Evolutionary conservation across 2,329 filamentous ascomycete genomes (phyloP).

Genomic region (Thielaviopsis musarum): DNA sequence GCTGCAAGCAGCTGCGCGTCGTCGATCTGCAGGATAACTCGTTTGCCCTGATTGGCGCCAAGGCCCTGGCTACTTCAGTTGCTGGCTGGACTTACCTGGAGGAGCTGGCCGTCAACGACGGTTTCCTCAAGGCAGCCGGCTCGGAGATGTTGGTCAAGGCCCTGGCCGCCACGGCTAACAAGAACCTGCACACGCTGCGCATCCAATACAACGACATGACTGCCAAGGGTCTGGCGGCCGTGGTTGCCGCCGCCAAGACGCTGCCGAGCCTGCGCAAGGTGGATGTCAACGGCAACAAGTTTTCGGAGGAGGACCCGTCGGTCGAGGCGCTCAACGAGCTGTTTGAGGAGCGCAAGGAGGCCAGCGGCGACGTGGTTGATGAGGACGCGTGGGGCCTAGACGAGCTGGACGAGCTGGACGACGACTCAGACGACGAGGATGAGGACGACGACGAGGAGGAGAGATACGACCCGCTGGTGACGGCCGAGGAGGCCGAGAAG

Average conservation of each 20-base stretch:
- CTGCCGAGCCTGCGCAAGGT: slow-evolving; percentile 69
- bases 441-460: slow-evolving; percentile 55
- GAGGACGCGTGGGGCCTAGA: slow-evolving; percentile 79
- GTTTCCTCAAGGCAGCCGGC: slow-evolving; percentile 63
- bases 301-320: slow-evolving; percentile 65
- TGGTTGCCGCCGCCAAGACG: slow-evolving; percentile 50
- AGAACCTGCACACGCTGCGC: slow-evolving; percentile 61
- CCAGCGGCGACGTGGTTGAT: slow-evolving; percentile 47
- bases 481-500: slow-evolving; percentile 52
- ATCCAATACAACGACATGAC: slow-evolving; percentile 94
- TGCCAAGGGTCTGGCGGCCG: slow-evolving; percentile 50
- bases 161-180: slow-evolving; percentile 58
- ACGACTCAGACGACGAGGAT: slow-evolving; percentile 46
- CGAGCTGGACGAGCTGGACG: slow-evolving; percentile 71
- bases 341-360: slow-evolving; percentile 63
- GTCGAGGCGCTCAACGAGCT: slow-evolving; percentile 53
- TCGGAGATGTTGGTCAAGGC: slow-evolving; percentile 56
- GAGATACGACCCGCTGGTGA: slow-evolving; percentile 35
- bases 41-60: slow-evolving; percentile 68
- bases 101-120: slow-evolving; percentile 83
- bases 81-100: slow-evolving; percentile 56
- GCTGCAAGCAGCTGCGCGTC: slow-evolving; percentile 51
- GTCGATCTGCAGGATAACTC: slow-evolving; percentile 96
- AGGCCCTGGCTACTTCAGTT: slow-evolving; percentile 59
- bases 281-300: slow-evolving; percentile 93